Percentiles rank a stretch among this genome's conserved stretches.
Conservation (phyloP, 1,284 basidiomycete species). For the Vanrija humicola region DNA sequence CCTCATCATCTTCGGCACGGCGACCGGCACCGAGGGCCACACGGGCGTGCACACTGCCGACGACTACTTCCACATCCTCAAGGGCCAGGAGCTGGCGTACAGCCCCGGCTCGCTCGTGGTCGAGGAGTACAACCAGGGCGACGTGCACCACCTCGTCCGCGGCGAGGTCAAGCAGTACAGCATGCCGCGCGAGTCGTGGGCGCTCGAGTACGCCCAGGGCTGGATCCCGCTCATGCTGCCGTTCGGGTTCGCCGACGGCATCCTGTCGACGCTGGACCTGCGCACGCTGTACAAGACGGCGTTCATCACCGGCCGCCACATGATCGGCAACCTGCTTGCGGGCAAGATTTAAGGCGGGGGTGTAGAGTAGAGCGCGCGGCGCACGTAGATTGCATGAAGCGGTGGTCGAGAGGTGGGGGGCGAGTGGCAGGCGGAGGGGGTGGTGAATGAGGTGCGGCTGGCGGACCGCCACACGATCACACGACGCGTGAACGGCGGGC, state of each 20-base stretch:
- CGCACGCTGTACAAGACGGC: constrained; percentile 76
- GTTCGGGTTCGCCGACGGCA: constrained; percentile 81
- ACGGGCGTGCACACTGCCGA: constrained; percentile 83
- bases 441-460: no score
- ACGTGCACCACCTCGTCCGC: constrained; percentile 75
- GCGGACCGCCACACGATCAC: no score
- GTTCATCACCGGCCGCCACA: constrained; percentile 76
- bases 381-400: no score
- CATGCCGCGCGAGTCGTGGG: constrained; percentile 93
- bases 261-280: constrained; percentile 86
- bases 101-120: constrained; percentile 70
- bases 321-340: constrained; percentile 70
- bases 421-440: no score
- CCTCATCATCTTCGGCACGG: constrained; percentile 83
- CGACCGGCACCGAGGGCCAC: constrained; percentile 94
- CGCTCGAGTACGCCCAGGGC: constrained; percentile 88
- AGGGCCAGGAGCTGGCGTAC: constrained; percentile 91
- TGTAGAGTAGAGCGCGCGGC: neutral
- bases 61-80: constrained; percentile 95
- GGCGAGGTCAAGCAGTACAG: constrained; percentile 93
- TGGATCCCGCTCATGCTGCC: constrained; percentile 91
- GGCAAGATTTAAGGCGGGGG: constrained; percentile 67
- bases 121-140: constrained; percentile 76
- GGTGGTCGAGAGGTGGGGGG: no score
- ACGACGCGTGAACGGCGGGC: no score